These are phyloP conservation scores for Aspergillus caelatus DNA, from an alignment of 2,329 filamentous ascomycete species.

Conservation along the genomic window DNA sequence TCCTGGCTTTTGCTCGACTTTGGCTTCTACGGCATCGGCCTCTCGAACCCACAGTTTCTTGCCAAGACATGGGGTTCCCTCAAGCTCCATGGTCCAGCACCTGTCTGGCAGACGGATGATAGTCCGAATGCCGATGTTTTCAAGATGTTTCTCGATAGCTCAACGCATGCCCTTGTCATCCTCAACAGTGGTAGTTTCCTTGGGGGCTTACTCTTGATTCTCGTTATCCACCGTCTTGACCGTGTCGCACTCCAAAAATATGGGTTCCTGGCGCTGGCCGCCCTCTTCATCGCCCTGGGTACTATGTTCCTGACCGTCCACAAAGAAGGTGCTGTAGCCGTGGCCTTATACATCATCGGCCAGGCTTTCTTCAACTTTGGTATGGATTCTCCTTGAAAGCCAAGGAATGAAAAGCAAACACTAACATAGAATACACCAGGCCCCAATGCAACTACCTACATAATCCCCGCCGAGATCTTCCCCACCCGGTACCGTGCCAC, in stretches of 20 bases:
- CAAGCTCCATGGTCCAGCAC: conserved; percentile 29
- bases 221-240: conserved; percentile 43
- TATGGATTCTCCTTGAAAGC: conserved; percentile 20
- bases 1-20: conserved; percentile 61
- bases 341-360: conserved; percentile 49
- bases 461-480: conserved; percentile 60
- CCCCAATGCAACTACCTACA: conserved; percentile 46
- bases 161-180: conserved; percentile 43
- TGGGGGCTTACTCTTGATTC: conserved; percentile 46
- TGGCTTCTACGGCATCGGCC: conserved; percentile 60
- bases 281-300: conserved; percentile 48
- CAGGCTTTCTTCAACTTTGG: conserved; percentile 55
- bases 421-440: conserved; percentile 21
- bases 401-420: neutral
- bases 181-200: conserved; percentile 47
- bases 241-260: conserved; percentile 48
- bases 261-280: conserved; percentile 46
- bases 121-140: conserved; percentile 46
- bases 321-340: conserved; percentile 37
- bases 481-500: conserved; percentile 58
- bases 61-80: conserved; percentile 45
- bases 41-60: conserved; percentile 48
- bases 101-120: conserved; percentile 41
- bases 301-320: conserved; percentile 46
- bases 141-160: conserved; percentile 43